Base-by-base conservation (phyloP, 148 eudicot genomes). In the Suaeda aralocaspica region DNA sequence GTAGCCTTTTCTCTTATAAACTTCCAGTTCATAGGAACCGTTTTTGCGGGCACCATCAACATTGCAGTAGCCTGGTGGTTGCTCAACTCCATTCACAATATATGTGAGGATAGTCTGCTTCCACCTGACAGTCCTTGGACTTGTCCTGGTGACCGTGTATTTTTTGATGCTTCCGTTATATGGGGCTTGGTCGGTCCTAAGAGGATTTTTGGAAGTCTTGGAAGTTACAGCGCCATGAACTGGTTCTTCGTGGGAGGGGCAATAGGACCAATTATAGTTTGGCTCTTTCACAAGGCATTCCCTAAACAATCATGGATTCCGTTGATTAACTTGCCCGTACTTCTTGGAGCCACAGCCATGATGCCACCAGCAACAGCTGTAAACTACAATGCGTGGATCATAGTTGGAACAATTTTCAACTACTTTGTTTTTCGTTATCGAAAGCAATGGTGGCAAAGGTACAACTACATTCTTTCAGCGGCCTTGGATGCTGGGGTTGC, bases 401-500 rank as follows among this genome's bases (percentile, higher is more conserved):
- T 89, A 42, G 78, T 86, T 31, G 98, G 98, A 45, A 94, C 98
- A 11, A 77, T 94, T 49, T 94, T 94, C 87, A 94, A 94, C 77
- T 86, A 78, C 31, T 91, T 94, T 48, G 67, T 94, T 56, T 91
- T 89, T 74, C 85, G 92, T 9, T 91, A 94, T 76, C 77, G 88
- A 36, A 91, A 93, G 79, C 69, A 73, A 61, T 94, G 98, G 98
- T 94, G 98, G 98, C 98, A 91, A 56, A 87, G 96, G 78, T 92
- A 92, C 71, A 92, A 92, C 67, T 92, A 92, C 50, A 85, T 92
- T 70, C 88, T 92, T 48, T 92, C 98, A 51, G 98, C 94, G 15
- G 98, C 96, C 49, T 82, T 92, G 66, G 98, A 92, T 76, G 98
- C 92, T 51, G 98, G 98, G 80, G 98, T 94, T 62, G 97, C 98